phyloP scores from a whole-genome alignment of 345 rosid species.

The Arabidopsis arenosa region DNA sequence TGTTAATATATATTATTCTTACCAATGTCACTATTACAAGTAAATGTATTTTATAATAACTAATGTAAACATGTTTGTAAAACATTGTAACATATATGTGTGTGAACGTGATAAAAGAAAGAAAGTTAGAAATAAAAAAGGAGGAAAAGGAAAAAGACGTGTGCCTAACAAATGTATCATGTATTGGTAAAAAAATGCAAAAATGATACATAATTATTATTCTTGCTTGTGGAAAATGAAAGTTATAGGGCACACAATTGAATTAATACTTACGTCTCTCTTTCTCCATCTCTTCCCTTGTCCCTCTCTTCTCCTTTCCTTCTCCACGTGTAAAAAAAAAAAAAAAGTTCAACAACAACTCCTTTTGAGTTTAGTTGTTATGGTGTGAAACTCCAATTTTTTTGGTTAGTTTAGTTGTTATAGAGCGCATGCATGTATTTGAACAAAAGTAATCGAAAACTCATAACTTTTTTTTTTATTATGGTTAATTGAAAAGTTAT shows the following conservation, averaged over 20 bases:
- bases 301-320: conserved; percentile 31
- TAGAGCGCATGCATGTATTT: too few species aligned
- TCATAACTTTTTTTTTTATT: too few species aligned
- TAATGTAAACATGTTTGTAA: conserved; percentile 1
- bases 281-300: conserved; percentile 29
- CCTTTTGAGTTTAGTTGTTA: conserved; percentile 5
- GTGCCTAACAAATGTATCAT: conserved; percentile 53
- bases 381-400: background rate
- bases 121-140: background rate
- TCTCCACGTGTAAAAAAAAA: conserved; percentile 30
- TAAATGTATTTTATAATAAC: background rate
- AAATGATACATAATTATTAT: conserved; percentile 17
- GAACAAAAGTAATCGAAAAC: too few species aligned
- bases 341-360: conserved; percentile 22
- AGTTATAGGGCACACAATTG: conserved; percentile 28
- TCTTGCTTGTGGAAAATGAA: conserved; percentile 42
- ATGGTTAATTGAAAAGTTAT: too few species aligned
- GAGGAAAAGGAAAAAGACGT: conserved; percentile 54
- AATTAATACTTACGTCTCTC: conserved; percentile 38
- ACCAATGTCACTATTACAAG: background rate
- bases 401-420: background rate
- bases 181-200: conserved; percentile 32
- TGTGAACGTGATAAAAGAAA: conserved; percentile 26
- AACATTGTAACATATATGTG: background rate
- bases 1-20: background rate